Base-by-base conservation (phyloP, 1,284 basidiomycete species). In the Puccinia novopanici region DNA sequence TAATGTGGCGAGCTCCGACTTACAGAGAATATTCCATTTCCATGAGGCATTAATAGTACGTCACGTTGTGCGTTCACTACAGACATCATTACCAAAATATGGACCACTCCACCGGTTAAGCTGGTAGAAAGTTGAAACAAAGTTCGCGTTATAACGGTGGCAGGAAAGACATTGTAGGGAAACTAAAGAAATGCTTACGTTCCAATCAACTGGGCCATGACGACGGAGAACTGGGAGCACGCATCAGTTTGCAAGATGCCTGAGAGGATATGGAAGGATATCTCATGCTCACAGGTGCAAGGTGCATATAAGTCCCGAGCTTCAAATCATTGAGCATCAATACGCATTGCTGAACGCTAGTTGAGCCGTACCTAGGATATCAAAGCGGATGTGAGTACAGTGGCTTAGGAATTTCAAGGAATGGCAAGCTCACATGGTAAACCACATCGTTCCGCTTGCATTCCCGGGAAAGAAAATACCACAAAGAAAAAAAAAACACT, bases 251-350 rank as follows among this genome's bases (percentile, higher is more conserved):
- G 27, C 40, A 24, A 13, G 24, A 61, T 52, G 42, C 34, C 27
- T 65, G 40, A 37, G 34, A 17, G 50, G 30, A 55, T 10, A 10
- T 54, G 2, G 48, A 52, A 19, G 34, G 55, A 6, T 13, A 77
- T n/a, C n/a, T n/a, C 24, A 24, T 2, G 27, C 75, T 67, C 22
- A 54, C 59, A 6, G 55, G 75, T 65, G 75, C 37, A 30, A 76
- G 59, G 34, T 76, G 75, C 75, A 76, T 76, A 48, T 76, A 76
- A 6, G 37, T 59, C 30, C 72, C 76, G 4, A 79, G 54, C 55
- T 79, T 79, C 27, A 79, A 67, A 34, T 79, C 77, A 54, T 72
- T 80, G 15, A 80, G 57, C 77, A 80, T 80, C 6, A 72, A 30
- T 5, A 63, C 70, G 22, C 68, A 63, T 73, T 80, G 77, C 3